Base-by-base conservation (phyloP, 2,329 filamentous ascomycete species). In the Penicillium psychrosexuale region DNA sequence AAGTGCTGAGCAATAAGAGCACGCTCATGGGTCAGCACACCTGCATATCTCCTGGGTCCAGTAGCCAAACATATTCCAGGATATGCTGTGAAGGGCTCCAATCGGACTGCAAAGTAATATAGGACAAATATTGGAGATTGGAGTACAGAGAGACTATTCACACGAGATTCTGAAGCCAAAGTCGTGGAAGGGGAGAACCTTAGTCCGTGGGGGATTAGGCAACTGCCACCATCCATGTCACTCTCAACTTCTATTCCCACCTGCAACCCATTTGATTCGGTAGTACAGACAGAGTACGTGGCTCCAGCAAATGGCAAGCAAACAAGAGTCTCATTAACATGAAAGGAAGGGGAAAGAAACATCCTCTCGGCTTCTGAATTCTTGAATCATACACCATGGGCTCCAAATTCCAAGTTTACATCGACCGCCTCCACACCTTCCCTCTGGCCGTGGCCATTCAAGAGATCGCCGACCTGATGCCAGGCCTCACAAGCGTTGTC, bases 401-500 rank as follows among this genome's bases (percentile, higher is more conserved):
- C 34, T 34, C 51, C 27, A 37, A 34, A 31, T 52, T 60, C 13
- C 46, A 60, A 43, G 19, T 44, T 3, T 22, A 61, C 19, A 56
- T 66, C 27, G 45, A 59, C 8, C 17, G 53, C 30, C 53, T 66
- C 36, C 12, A 22, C 39, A 27, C 38, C 28, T 36, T 59, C 3
- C 24, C 52, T 30, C 53, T 66, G 3, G 8, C 39, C 5, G 45
- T 57, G 1, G 33, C 45, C 3, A 61, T 65, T 31, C 30, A 57
- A 47, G 51, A 50, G 17, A 45, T 65, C 28, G 17, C 46, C 11
- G 19, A 51, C 7, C 56, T 66, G 9, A 28, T 50, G 12, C 59
- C 58, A 5, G 30, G 45, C 8, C 57, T 66, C 1, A 64, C 49
- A 9, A 36, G 58, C 11, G 50, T 47, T 11, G 34, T 59, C 37